Conservation (phyloP, 305 asterid genomes). For the Ajuga reptans region DNA sequence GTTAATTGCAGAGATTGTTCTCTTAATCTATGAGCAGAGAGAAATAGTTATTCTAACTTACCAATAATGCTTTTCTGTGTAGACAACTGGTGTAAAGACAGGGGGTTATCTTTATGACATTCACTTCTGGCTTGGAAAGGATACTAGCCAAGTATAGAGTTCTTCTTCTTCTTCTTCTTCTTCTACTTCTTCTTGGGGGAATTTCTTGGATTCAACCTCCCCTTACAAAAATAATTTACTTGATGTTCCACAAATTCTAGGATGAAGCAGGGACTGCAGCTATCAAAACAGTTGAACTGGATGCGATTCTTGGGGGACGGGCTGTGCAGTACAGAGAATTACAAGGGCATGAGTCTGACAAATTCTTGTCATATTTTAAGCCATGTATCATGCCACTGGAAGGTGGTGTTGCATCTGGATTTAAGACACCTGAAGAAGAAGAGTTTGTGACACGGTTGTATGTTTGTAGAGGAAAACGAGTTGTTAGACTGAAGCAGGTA, state of each 20-base stretch:
- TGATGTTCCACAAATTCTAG: conserved; percentile 24
- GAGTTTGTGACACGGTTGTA: conserved; percentile 56
- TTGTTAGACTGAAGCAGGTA: conserved; percentile 63
- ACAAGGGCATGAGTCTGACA: conserved; percentile 62
- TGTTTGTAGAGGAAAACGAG: conserved; percentile 59
- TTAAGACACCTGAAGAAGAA: conserved; percentile 55
- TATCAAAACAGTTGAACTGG: conserved; percentile 67
- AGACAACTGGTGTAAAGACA: conserved; percentile 51
- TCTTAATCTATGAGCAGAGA: not conserved
- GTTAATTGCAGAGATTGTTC: not conserved
- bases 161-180: not conserved
- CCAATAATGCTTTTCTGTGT: conserved; percentile 8
- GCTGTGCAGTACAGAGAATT: conserved; percentile 68
- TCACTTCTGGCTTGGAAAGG: conserved; percentile 76
- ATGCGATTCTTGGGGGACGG: conserved; percentile 62
- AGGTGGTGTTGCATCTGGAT: conserved; percentile 71
- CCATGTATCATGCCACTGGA: conserved; percentile 64
- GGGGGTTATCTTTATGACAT: conserved; percentile 54
- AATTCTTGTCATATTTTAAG: conserved; percentile 56
- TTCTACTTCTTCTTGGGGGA: not conserved
- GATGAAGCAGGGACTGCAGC: conserved; percentile 86
- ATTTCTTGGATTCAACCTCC: not conserved
- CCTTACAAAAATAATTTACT: conserved; percentile 3
- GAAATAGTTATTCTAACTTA: conserved; percentile 16
- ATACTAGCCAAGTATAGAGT: conserved; percentile 54